These are phyloP conservation scores for Schizosaccharomyces japonicus DNA, from an alignment of 805 yeast genomes.

Conservation along the genomic window DNA sequence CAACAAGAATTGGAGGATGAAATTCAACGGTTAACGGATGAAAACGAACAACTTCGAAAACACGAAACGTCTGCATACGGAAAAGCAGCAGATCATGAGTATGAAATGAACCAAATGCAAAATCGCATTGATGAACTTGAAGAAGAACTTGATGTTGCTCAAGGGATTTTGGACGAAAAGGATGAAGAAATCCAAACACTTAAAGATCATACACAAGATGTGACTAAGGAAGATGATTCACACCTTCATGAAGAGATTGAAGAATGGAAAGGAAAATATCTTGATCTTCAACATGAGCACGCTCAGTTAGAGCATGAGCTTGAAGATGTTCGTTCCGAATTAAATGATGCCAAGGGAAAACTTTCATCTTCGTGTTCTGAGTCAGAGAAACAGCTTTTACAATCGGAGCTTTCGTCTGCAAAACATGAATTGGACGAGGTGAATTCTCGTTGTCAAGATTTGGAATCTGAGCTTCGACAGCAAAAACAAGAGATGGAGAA, in stretches of 20 bases:
- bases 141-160: neutral
- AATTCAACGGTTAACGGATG: no score
- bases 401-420: no score
- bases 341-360: neutral
- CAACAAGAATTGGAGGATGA: no score
- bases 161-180: neutral
- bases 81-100: neutral
- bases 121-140: neutral
- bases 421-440: no score
- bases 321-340: neutral
- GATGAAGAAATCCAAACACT: constrained; percentile 3
- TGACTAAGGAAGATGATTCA: neutral
- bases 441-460: no score
- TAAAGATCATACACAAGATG: neutral
- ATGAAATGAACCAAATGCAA: neutral
- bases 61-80: no score
- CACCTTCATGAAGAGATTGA: neutral
- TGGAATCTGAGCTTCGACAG: no score
- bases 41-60: no score
- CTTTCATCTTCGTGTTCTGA: no score
- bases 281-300: neutral
- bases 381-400: no score
- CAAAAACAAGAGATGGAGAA: neutral
- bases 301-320: neutral
- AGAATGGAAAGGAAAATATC: neutral